Percentiles rank a stretch among this genome's conserved stretches.
phyloP scores from a whole-genome alignment of 495 filamentous ascomycete genomes.

The Gamarada debralockiae region DNA sequence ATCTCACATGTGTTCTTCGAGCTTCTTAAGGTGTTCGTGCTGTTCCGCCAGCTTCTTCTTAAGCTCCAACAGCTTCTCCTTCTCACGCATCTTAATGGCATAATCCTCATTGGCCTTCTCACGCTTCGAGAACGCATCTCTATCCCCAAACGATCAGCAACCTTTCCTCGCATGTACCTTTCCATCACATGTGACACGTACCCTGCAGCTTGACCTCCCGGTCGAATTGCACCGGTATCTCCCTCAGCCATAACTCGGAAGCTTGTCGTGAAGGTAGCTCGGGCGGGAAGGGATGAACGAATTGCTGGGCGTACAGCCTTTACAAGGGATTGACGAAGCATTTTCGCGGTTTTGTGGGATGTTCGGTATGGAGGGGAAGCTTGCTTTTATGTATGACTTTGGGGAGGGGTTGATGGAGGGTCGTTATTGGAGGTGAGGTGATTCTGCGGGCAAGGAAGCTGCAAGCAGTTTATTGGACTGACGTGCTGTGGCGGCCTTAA shows the following conservation, averaged over 20 bases:
- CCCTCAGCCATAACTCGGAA: slow-evolving; percentile 60
- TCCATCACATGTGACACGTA: background rate
- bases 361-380: background rate
- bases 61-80: slow-evolving; percentile 73
- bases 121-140: slow-evolving; percentile 86
- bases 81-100: slow-evolving; percentile 80
- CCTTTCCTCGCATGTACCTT: background rate
- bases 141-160: slow-evolving; percentile 29
- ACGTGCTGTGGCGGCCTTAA: background rate
- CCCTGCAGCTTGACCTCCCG: slow-evolving; percentile 34
- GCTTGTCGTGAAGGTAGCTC: slow-evolving; percentile 58
- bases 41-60: slow-evolving; percentile 77
- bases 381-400: background rate
- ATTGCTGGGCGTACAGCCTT: slow-evolving; percentile 50
- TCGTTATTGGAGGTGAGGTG: slow-evolving; percentile 19
- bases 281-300: slow-evolving; percentile 39
- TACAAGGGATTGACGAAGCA: slow-evolving; percentile 64
- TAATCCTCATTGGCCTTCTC: slow-evolving; percentile 83
- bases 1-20: slow-evolving; percentile 78
- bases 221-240: slow-evolving; percentile 61
- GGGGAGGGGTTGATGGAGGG: slow-evolving; percentile 14
- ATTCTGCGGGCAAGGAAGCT: slow-evolving; percentile 5
- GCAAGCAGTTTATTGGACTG: slow-evolving; percentile 2
- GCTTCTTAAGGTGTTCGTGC: slow-evolving; percentile 74
- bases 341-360: slow-evolving; percentile 26